Base-by-base conservation (phyloP, 2,329 filamentous ascomycete species). In the Aspergillus persii region DNA sequence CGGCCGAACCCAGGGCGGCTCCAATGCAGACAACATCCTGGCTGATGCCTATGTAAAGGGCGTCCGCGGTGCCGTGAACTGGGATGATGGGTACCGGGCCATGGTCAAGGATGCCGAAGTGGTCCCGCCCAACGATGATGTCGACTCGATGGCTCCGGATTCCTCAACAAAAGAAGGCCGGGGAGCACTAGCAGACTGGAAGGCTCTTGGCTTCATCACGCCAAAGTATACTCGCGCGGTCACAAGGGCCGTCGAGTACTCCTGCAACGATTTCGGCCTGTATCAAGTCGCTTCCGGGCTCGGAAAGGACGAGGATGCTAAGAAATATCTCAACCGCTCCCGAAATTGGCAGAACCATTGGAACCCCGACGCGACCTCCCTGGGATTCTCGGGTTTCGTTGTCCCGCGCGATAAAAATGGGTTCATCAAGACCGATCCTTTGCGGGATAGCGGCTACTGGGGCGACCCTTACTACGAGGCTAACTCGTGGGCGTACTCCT, bases 11-110 rank as follows among this genome's bases (percentile, higher is more conserved):
- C 88, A 91, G 69, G 88, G 87, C 9, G 89, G 89, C 7, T 88
- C 84, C 11, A 90, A 90, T 66, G 83, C 84, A 3, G 88, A 91
- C 69, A 90, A 89, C 58, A 83, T 91, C 3, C 82, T 91, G 15
- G 88, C 88, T 2, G 89, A 91, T 67, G 89, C 88, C 0, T 91
- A 85, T 62, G 81, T 89, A 31, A 91, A 91, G 70, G 86, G 87
- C 0, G 78, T 89, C 3, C 70, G 70, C 11, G 86, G 85, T 4
- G 76, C 76, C 3, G 77, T 91, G 48, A 78, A 90, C 71, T 91
- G 88, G 89, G 74, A 79, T 3, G 83, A 84, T 56, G 86, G 81
- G 3, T 88, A 85, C 64, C 74, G 78, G 4, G 85, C 87, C 50
- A 88, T 89, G 86, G 75, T 84, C 8, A 88, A 84, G 50, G 84